Evolutionary conservation across 1,284 basidiomycete genomes (phyloP).

Genomic region (Boletellus dicymbophilus): DNA sequence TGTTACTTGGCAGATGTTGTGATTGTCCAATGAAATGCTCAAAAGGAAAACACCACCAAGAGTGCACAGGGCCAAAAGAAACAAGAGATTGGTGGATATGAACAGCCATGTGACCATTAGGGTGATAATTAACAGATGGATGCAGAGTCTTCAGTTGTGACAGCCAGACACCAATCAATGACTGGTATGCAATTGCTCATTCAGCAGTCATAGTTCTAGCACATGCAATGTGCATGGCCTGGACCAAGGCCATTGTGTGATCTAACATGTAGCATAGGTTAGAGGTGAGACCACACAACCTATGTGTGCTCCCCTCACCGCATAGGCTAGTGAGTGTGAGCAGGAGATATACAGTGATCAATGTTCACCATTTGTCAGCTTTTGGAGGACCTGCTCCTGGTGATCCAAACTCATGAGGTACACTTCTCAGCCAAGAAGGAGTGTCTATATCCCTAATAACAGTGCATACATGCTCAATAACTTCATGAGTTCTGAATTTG

Average conservation of each 20-base stretch:
- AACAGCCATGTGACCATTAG: neutral
- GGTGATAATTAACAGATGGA: neutral
- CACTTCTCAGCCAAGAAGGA: slow-evolving; percentile 3
- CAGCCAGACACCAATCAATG: neutral
- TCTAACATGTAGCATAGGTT: neutral
- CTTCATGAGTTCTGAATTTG: neutral
- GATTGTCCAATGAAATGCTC: slow-evolving; percentile 11
- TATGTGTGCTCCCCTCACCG: neutral
- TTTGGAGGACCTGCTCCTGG: neutral
- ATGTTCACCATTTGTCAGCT: slow-evolving; percentile 4
- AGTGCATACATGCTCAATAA: neutral
- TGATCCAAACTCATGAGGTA: slow-evolving; percentile 3
- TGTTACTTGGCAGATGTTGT: slow-evolving; percentile 10
- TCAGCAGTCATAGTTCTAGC: neutral
- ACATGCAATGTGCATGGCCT: neutral
- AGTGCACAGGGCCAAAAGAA: neutral
- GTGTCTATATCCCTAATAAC: neutral
- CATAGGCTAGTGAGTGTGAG: slow-evolving; percentile 5
- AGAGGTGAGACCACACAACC: neutral
- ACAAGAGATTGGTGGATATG: neutral
- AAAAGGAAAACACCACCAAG: neutral
- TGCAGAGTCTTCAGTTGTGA: neutral
- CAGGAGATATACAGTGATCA: slow-evolving; percentile 3
- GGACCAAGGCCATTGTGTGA: slow-evolving; percentile 9
- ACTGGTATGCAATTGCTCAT: neutral